Evolutionary conservation across 2,329 filamentous ascomycete genomes (phyloP).

Genomic region (Chaetomiaceae sp.): DNA sequence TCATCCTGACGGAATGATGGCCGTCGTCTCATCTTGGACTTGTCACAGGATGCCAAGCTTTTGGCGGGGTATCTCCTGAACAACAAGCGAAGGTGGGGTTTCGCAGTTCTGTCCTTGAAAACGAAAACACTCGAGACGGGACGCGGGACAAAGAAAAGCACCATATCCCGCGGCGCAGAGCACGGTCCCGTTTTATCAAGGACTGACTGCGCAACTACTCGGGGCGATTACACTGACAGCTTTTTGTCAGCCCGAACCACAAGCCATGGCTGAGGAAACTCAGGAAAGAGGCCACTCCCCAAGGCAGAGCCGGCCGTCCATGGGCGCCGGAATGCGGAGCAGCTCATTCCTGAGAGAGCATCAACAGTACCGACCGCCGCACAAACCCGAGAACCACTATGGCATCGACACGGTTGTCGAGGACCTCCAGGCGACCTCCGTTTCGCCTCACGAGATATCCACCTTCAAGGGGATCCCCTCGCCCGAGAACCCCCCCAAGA

Average conservation of each 20-base stretch:
- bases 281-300: constrained; percentile 16
- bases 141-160: constrained; percentile 2
- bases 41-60: constrained; percentile 9
- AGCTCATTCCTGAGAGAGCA: constrained; percentile 60
- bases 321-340: constrained; percentile 41
- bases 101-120: neutral
- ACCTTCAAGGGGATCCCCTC: constrained; percentile 59
- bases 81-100: constrained; percentile 7
- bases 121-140: neutral
- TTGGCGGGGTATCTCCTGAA: constrained; percentile 11
- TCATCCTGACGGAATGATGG: too few species aligned
- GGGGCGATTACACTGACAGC: neutral
- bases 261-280: constrained; percentile 24
- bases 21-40: too few species aligned
- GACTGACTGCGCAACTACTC: neutral
- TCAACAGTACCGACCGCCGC: constrained; percentile 58
- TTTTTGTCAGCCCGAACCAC: neutral
- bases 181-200: neutral
- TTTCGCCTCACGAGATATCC: constrained; percentile 39
- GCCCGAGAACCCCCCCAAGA: constrained; percentile 53
- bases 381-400: constrained; percentile 51
- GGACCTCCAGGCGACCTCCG: constrained; percentile 40
- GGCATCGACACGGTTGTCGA: constrained; percentile 64
- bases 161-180: neutral
- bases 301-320: constrained; percentile 22